These are phyloP conservation scores for Allomyces macrogynus DNA, from an alignment of 192 early-diverging fungal species.

Conservation along the genomic window DNA sequence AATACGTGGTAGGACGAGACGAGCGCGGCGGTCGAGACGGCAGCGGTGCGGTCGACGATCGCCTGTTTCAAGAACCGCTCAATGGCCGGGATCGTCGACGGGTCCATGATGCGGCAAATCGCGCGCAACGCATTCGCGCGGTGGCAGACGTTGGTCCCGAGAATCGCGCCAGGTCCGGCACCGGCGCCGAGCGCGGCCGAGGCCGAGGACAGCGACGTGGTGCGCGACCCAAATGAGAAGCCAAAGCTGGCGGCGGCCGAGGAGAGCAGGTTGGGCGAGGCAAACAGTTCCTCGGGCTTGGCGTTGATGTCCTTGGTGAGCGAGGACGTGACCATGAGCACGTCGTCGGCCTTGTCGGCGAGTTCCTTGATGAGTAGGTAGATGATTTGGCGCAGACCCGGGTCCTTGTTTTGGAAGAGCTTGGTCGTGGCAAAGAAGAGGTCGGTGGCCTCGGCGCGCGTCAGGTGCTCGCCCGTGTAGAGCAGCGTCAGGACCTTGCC, in stretches of 20 bases:
- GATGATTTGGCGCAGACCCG: slow-evolving; percentile 86
- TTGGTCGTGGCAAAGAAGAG: slow-evolving; percentile 95
- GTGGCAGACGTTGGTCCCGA: slow-evolving; percentile 13
- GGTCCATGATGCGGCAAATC: slow-evolving; percentile 82
- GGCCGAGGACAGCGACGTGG: not conserved
- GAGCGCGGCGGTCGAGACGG: slow-evolving; percentile 72
- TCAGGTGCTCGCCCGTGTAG: slow-evolving; percentile 70
- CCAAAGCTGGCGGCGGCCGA: not conserved
- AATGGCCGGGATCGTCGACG: slow-evolving; percentile 84
- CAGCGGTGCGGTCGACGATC: slow-evolving; percentile 84
- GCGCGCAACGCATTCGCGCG: slow-evolving; percentile 91
- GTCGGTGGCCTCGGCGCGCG: slow-evolving; percentile 89
- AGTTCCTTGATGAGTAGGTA: slow-evolving; percentile 96
- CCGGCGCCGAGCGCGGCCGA: not conserved
- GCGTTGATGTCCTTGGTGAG: slow-evolving; percentile 94
- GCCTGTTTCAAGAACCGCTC: slow-evolving; percentile 92
- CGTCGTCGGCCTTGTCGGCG: slow-evolving; percentile 77
- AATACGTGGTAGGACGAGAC: slow-evolving; percentile 82
- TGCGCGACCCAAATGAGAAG: not conserved
- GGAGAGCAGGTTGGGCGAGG: not conserved
- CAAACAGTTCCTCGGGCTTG: slow-evolving; percentile 62
- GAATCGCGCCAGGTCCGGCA: not conserved
- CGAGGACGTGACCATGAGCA: slow-evolving; percentile 89
- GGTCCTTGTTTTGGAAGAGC: slow-evolving; percentile 90
- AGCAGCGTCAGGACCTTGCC: slow-evolving; percentile 89